A percentile compares a stretch with the other conserved stretches of the same genome.
Evolutionary conservation across 176 grass and related monocot species (phyloP).

Genomic region (Secale cereale): DNA sequence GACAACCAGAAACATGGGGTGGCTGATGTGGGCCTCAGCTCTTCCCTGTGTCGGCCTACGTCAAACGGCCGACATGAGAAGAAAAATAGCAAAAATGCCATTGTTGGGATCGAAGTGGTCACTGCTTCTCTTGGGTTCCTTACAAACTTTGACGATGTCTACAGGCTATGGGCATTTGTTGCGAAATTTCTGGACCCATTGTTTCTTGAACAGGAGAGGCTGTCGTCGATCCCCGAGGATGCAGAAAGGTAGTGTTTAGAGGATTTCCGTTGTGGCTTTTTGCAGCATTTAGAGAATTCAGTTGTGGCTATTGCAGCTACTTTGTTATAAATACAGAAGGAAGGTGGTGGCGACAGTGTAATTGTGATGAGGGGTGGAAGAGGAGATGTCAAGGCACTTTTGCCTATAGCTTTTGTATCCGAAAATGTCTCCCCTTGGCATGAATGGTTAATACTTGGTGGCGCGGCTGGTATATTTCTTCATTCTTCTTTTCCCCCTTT

Average conservation of each 20-base stretch:
- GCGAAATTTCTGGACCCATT: constrained; percentile 82
- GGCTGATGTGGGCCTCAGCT: constrained; percentile 45
- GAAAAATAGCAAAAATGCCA: constrained; percentile 61
- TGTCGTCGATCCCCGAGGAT: constrained; percentile 74
- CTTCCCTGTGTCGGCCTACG: constrained; percentile 44
- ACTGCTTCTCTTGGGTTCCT: constrained; percentile 97
- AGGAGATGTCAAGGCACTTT: constrained; percentile 43
- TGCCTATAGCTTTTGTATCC: constrained; percentile 40
- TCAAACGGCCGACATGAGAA: constrained; percentile 53
- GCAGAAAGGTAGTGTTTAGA: constrained; percentile 48
- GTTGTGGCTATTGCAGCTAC: constrained; percentile 37
- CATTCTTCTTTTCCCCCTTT: constrained; percentile 54
- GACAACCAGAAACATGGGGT: constrained; percentile 70
- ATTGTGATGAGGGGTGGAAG: constrained; percentile 34
- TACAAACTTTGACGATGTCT: constrained; percentile 97
- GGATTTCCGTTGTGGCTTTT: constrained; percentile 39
- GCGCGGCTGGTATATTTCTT: constrained; percentile 68
- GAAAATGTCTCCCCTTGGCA: constrained; percentile 26
- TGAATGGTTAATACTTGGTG: constrained; percentile 39
- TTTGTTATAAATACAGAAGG: constrained; percentile 35
- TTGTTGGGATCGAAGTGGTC: constrained; percentile 66
- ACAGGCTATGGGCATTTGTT: constrained; percentile 88
- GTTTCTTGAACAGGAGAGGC: constrained; percentile 73
- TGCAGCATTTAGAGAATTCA: constrained; percentile 40
- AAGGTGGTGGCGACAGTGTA: constrained; percentile 16